Conservation (phyloP, 371 early-diverging fungal species). For the Dichotomocladium elegans region DNA sequence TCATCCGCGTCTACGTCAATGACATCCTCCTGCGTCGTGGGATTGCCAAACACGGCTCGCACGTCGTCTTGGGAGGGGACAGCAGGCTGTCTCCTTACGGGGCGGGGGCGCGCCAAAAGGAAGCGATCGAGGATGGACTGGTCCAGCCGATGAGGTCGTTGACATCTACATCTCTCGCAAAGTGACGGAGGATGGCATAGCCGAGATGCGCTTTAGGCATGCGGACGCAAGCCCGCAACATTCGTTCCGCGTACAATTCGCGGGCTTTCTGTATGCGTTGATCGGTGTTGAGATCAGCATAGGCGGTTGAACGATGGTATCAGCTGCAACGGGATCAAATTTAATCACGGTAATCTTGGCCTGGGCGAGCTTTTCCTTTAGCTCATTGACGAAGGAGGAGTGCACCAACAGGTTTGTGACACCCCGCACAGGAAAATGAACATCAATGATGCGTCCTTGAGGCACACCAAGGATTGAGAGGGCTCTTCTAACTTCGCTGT, state of each 20-base stretch:
- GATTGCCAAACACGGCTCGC: neutral
- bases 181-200: neutral
- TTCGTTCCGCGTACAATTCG: neutral
- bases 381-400: neutral
- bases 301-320: neutral
- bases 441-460: neutral
- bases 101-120: neutral
- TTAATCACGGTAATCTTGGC: neutral
- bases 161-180: neutral
- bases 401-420: neutral
- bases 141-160: neutral
- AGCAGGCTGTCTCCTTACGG: neutral
- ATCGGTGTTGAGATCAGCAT: too few relatives aligned
- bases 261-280: neutral
- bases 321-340: neutral
- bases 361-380: neutral
- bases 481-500: neutral
- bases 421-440: slow-evolving; percentile 5
- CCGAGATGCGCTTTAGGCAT: neutral
- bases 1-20: neutral
- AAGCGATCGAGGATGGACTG: neutral
- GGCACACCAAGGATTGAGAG: neutral
- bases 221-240: neutral
- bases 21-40: neutral
- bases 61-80: neutral